Evolutionary conservation across 352 stramenopile species (phyloP).

Genomic region (Thraustochytrium sp.): DNA sequence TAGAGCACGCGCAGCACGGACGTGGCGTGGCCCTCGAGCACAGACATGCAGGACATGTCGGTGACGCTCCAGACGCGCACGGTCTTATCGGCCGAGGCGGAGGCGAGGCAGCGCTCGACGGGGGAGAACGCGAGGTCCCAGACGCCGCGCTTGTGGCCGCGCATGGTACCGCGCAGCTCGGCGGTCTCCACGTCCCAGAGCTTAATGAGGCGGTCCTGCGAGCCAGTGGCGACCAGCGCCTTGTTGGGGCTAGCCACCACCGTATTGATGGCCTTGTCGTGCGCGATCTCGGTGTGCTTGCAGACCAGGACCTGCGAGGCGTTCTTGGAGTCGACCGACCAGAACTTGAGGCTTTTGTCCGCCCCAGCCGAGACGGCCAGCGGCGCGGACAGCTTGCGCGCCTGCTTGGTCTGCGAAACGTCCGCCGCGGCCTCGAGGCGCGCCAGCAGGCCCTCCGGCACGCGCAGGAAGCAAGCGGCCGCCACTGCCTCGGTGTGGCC

Average conservation of each 20-base stretch:
- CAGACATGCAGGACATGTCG: constrained; percentile 75
- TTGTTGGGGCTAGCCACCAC: constrained; percentile 74
- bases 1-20: constrained; percentile 77
- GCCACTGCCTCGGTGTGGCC: constrained; percentile 71
- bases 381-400: constrained; percentile 46
- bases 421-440: background rate
- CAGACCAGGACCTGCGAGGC: constrained; percentile 45
- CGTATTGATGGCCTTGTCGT: constrained; percentile 79
- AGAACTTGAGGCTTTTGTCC: constrained; percentile 82
- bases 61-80: constrained; percentile 75
- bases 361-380: constrained; percentile 74
- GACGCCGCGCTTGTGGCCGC: constrained; percentile 74
- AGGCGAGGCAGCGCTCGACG: constrained; percentile 74
- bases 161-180: constrained; percentile 63
- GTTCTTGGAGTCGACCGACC: constrained; percentile 58
- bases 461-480: constrained; percentile 70
- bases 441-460: constrained; percentile 56
- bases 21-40: constrained; percentile 77
- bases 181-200: constrained; percentile 68
- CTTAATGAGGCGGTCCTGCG: constrained; percentile 80
- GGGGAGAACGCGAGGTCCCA: constrained; percentile 78
- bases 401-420: background rate
- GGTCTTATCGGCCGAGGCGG: constrained; percentile 73
- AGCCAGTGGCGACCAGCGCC: constrained; percentile 72
- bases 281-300: constrained; percentile 67